Evolutionary conservation across 2,329 filamentous ascomycete species (phyloP).

Genomic region (Pseudogymnoascus pannorum): DNA sequence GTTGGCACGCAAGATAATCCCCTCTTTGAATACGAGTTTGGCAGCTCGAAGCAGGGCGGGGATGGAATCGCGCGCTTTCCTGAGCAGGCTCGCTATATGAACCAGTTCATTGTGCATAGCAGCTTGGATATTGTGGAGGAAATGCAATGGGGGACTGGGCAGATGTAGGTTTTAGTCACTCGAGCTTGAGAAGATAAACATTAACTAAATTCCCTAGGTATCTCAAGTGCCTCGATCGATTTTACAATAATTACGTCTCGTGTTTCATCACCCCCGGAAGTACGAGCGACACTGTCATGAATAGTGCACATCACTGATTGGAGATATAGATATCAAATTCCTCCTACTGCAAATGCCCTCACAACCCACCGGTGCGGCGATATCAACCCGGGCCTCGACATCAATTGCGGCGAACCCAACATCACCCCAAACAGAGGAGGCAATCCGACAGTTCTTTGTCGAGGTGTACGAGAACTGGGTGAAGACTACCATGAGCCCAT

Average conservation of each 20-base stretch:
- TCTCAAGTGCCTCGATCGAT: slow-evolving; percentile 92
- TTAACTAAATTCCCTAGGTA: slow-evolving; percentile 52
- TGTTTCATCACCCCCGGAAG: slow-evolving; percentile 87
- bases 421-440: slow-evolving; percentile 86
- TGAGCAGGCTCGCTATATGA: slow-evolving; percentile 84
- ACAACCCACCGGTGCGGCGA: slow-evolving; percentile 35
- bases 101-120: slow-evolving; percentile 95
- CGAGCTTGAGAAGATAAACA: slow-evolving; percentile 6
- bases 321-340: slow-evolving; percentile 66
- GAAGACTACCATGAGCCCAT: slow-evolving; percentile 95
- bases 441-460: slow-evolving; percentile 86
- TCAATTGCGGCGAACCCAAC: slow-evolving; percentile 78
- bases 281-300: slow-evolving; percentile 21
- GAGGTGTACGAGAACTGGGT: slow-evolving; percentile 97
- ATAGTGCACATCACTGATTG: not conserved
- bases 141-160: slow-evolving; percentile 82
- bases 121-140: slow-evolving; percentile 94
- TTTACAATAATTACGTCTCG: slow-evolving; percentile 91
- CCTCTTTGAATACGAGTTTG: slow-evolving; percentile 94
- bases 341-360: slow-evolving; percentile 82
- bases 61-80: slow-evolving; percentile 86
- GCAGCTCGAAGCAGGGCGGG: slow-evolving; percentile 90
- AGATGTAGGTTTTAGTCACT: slow-evolving; percentile 53
- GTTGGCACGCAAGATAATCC: slow-evolving; percentile 93
- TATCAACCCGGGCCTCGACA: slow-evolving; percentile 51